Conservation (phyloP, 768 basidiomycete species). For the Mycena belliarum region DNA sequence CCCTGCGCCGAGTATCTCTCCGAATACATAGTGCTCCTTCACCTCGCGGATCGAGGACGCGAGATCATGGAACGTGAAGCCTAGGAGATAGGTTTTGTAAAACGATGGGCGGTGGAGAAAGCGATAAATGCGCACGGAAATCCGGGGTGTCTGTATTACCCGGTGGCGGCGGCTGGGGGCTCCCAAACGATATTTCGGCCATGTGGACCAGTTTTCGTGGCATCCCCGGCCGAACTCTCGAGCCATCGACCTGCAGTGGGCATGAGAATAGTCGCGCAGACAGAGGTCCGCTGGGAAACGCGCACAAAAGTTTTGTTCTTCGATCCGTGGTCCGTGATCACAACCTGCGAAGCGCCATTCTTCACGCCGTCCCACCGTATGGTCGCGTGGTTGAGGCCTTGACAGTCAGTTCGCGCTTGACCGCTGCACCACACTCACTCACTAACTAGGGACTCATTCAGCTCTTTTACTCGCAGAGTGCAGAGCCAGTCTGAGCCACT, state of each 20-base stretch:
- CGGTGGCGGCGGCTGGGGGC: conserved; percentile 44
- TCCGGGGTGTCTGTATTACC: conserved; percentile 53
- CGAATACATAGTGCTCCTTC: conserved; percentile 63
- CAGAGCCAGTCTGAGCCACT: conserved; percentile 1
- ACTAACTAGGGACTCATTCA: conserved; percentile 54
- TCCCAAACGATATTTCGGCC: conserved; percentile 85
- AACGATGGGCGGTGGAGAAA: not conserved
- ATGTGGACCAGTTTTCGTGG: conserved; percentile 66
- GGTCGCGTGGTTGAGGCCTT: conserved; percentile 57
- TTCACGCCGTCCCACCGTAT: conserved; percentile 61
- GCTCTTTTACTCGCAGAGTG: not conserved
- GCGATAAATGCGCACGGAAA: conserved; percentile 57
- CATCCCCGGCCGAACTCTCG: conserved; percentile 53
- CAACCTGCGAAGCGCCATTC: conserved; percentile 39
- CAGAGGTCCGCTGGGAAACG: not conserved
- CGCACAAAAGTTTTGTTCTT: conserved; percentile 75
- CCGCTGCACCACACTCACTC: conserved; percentile 49
- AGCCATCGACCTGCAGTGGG: conserved; percentile 58
- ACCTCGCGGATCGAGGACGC: conserved; percentile 52
- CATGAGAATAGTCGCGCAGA: not conserved
- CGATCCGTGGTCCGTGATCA: conserved; percentile 51
- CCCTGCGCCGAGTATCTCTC: conserved; percentile 78
- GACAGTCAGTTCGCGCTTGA: conserved; percentile 3
- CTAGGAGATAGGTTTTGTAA: conserved; percentile 37
- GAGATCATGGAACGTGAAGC: conserved; percentile 71